Base-by-base conservation (phyloP, 495 filamentous ascomycete genomes). In the Neurospora sp. region DNA sequence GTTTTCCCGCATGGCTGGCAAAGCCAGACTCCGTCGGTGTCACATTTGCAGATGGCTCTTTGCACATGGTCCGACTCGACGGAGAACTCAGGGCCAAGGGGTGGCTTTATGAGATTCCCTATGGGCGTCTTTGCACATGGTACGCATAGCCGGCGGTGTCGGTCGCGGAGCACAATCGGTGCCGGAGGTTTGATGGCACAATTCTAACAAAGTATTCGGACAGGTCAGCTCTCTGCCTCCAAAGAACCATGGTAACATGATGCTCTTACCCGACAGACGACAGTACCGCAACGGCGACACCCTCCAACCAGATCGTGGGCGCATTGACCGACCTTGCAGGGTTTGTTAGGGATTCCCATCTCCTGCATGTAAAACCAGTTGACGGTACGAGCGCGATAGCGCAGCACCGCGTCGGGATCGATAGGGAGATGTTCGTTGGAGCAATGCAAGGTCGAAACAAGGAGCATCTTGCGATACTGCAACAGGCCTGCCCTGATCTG, bases 251-350 rank as follows among this genome's bases (percentile, higher is more conserved):
- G 44, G 10, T 69, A 70, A 22, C 40, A 38, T 42, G 35, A 37
- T 16, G 59, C 68, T 74, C 89, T 80, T 83, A 96, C 93, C 77
- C 94, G 86, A 77, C 94, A 97, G 14, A 96, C 89, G 16, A 92
- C 83, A 69, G 82, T 90, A 8, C 87, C 89, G 80, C 94, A 97
- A 38, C 90, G 85, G 31, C 92, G 88, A 81, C 94, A 97, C 74
- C 90, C 91, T 17, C 83, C 87, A 4, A 97, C 94, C 88, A 96
- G 86, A 79, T 97, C 94, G 40, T 92, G 84, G 44, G 94, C 94
- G 77, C 94, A 97, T 73, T 85, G 85, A 14, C 90, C 88, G 27
- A 92, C 82, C 79, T 91, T 93, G 59, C 91, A 91, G 70, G 83
- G 87, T 70, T 78, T 79, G 16, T 73, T 72, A 22, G 76, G 38